A percentile compares a stretch with the other conserved stretches of the same genome.
These are phyloP conservation scores for Saccharomyces hybrid DNA, from an alignment of 1,139 yeast species.

Conservation along the genomic window DNA sequence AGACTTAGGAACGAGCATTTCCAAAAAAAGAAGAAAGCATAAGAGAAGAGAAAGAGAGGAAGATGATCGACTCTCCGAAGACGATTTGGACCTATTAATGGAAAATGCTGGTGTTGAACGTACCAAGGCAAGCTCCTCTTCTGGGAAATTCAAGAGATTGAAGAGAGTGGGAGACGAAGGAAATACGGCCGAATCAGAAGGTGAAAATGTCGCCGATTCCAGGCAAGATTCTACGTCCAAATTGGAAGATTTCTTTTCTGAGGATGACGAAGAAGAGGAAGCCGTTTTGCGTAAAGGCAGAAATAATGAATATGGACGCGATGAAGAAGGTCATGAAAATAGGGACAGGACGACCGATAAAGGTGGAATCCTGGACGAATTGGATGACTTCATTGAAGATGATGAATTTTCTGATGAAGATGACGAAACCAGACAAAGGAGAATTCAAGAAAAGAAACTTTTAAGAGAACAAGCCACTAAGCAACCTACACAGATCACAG, in stretches of 20 bases:
- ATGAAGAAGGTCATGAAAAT: no score
- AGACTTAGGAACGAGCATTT: conserved; percentile 36
- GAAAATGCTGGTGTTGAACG: no score
- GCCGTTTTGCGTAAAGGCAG: no score
- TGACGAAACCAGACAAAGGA: no score
- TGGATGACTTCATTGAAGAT: no score
- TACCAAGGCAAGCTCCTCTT: conserved; percentile 36
- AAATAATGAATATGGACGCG: no score
- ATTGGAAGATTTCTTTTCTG: conserved; percentile 76
- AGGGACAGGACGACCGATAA: no score
- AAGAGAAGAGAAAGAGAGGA: conserved; percentile 32
- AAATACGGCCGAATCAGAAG: conserved; percentile 23
- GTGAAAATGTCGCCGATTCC: conserved; percentile 25
- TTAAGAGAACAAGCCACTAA: no score
- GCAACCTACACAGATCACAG: no score
- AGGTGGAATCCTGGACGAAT: no score
- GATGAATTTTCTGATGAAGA: no score
- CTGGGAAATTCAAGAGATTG: conserved; percentile 66
- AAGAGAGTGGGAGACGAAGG: conserved; percentile 51
- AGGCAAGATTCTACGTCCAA: conserved; percentile 33
- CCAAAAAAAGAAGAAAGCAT: conserved; percentile 40
- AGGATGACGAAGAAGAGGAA: conserved; percentile 54
- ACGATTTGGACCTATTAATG: conserved; percentile 83
- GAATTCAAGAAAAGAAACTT: no score
- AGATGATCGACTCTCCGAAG: conserved; percentile 78